Evolutionary conservation across 2,329 filamentous ascomycete genomes (phyloP), one percentile per base, ranked within the genome.

Genomic region (Emericellopsis cladophorae): DNA sequence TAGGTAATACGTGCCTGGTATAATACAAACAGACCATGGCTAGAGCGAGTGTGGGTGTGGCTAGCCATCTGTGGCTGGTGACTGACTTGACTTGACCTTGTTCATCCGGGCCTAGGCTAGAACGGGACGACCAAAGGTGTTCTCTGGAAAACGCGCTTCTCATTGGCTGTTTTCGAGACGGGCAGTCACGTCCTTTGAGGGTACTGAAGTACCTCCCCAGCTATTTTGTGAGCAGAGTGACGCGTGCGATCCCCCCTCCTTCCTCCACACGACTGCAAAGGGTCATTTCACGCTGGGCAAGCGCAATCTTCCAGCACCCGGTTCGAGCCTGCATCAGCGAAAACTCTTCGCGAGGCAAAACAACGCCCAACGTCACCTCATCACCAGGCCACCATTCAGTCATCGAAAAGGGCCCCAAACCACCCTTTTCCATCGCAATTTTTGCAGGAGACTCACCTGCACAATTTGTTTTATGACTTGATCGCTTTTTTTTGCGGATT

Each of bases 401-500:
- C 70, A 74, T 77, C 74, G 62, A 70, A 72, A 75, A 59, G 58
- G 48, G 47, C 61, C 58, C 64, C 66, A 61, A 65, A 61, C 59
- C 62, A 62, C 59, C 56, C 45, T 61, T 65, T 66, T 67, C 57
- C 63, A 78, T 76, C 76, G 56, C 53, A 56, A 50, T 49, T 50
- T 54, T 53, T 47, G 48, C 51, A 70, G 69, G 61, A 67, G 62
- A 55, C 58, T 58, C 67, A 63, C 18, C 68, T 61, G 61, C 66
- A 77, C 70, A 66, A 67, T 57, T 59, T 60, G 59, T 62, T 72
- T 71, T 76, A 78, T 76, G 68, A 65, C 60, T 62, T 73, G 64
- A 77, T 70, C 68, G 67, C 68, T 64, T 76, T 81, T 75, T 79
- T 68, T 68, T 54, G 68, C 67, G 73, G 67, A 57, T 68, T 73